Base-by-base conservation (phyloP, 306 rosid genomes). In the Citrullus colocynthis region DNA sequence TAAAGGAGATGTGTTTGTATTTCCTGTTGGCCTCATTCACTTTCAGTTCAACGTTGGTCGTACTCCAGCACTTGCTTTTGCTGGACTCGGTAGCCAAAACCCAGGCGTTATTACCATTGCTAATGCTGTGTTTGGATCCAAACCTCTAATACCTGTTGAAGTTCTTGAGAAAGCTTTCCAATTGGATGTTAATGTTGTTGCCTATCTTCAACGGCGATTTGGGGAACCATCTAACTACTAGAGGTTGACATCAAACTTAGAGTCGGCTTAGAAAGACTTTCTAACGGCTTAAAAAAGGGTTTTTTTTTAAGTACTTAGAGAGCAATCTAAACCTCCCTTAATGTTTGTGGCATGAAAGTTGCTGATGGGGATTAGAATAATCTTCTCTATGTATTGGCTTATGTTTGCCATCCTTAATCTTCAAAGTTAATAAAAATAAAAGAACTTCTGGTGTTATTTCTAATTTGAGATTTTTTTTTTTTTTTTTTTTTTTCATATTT, bases 11-110 rank as follows among this genome's bases (percentile, higher is more conserved):
- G 74, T 64, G 36, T 78, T 78, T 34, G 80, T 63, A 16, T 78
- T 78, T 30, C 80, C 80, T 2, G 5, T 78, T 12, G 80, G 80
- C 34, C 74, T 78, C 17, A 78, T 78, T 78, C 80, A 78, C 74
- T 78, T 78, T 10, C 80, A 78, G 4, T 65, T 62, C 32, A 78
- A 63, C 2, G 34, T 65, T 5, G 80, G 75, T 0, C 62, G 60
- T n/a, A 34, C 63, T 0, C 52, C 51, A 0, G 80, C 80, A 0
- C 74, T 78, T 78, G 80, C 80, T 11, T 78, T 78, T 49, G 75
- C 80, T n/a, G 80, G 63, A 0, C 80, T 78, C 4, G 57, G 63
- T 20, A 78, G 80, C 75, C 80, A 78, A 48, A 78, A 78, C 51
- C 80, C 80, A 0, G 80, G 80, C 0, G 62, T 13, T 14, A 49